Evolutionary conservation across 768 basidiomycete species (phyloP), one percentile per base, ranked within the genome.

Genomic region (Podaxis pistillaris): DNA sequence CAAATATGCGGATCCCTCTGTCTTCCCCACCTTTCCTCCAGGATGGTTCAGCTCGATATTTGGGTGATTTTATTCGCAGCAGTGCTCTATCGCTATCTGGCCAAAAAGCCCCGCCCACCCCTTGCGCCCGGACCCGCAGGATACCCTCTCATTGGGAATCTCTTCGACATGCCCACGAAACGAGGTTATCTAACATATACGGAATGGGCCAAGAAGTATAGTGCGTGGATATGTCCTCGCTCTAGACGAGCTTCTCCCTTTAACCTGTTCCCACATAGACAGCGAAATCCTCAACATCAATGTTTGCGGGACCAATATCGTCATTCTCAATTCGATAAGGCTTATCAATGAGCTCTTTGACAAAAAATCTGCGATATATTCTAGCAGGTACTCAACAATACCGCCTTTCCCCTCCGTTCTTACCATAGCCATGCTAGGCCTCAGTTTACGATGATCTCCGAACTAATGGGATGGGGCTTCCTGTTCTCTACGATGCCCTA

Each of bases 341-440:
- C 68, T 76, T 38, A 75, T 81, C 72, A 77, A 79, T 2, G 76
- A 82, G 63, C 64, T 68, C 6, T 69, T 85, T 11, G 84, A 84
- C 65, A 79, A 77, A 64, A 76, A 77, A 60, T 77, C 80, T 7
- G 63, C 77, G 2, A 77, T 80, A 4, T 83, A 83, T 63, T 83
- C 82, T 1, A 60, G 63, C 56, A 62, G 68, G 68, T 68, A 50
- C 5, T 30, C 15, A 13, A 40, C 12, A 36, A 8, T 22, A 9
- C 19, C 22, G 2, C 22, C 17, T 17, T 55, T 3, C n/a, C 15
- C 11, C 17, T 15, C 58, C 6, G 24, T 3, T 17, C 50, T 30
- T 3, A 38, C 4, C 37, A 26, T 26, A 19, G 3, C 19, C 30
- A 7, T 54, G 22, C 17, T 30, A 73, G 72, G 33, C 68, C 71